Evolutionary conservation across 1,284 basidiomycete genomes (phyloP), one percentile per base, ranked within the genome.

Genomic region (Xerocomus amazonicus): DNA sequence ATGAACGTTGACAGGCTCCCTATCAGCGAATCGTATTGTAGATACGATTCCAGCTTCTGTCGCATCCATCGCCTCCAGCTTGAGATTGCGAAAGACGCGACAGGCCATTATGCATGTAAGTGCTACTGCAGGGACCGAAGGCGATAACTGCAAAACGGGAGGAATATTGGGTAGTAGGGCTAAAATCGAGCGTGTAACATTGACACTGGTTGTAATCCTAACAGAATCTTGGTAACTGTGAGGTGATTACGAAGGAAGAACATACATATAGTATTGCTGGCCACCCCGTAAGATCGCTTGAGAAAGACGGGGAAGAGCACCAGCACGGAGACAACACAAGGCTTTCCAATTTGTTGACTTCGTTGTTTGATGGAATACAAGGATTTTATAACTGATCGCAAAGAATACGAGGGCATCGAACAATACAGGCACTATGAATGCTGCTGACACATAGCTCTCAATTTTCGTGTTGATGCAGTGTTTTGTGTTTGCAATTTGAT

Each of bases 61-160:
- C 27, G 41, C 34, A 8, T 52, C 34, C 27, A 48, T 33, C 12
- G 46, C 35, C 40, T 65, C 53, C 17, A 55, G 43, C 43, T 52
- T 59, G 68, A 73, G 70, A 41, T 68, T 60, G 16, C 64, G 61
- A 57, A 63, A 68, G 44, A 70, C 61, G 23, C 63, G 61, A 47
- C 65, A 66, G 4, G 65, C 61, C 63, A 70, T 70, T 17, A 56
- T 52, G 41, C 59, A 63, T 6, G 59, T 60, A 10, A 69, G 52
- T 16, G 63, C 56, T n/a, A 67, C 19, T 9, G 59, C 60, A 23
- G 66, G 67, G 43, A 51, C 38, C 12, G 49, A 43, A 49, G 47
- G 50, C 9, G 43, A 36, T 27, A 55, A 27, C 28, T 63, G 60
- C 33, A 52, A 33, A n/a, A 59, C 29, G 7, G 58, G 47, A 17